These are phyloP conservation scores for Linum tenue DNA, from an alignment of 345 rosid species.

Conservation along the genomic window DNA sequence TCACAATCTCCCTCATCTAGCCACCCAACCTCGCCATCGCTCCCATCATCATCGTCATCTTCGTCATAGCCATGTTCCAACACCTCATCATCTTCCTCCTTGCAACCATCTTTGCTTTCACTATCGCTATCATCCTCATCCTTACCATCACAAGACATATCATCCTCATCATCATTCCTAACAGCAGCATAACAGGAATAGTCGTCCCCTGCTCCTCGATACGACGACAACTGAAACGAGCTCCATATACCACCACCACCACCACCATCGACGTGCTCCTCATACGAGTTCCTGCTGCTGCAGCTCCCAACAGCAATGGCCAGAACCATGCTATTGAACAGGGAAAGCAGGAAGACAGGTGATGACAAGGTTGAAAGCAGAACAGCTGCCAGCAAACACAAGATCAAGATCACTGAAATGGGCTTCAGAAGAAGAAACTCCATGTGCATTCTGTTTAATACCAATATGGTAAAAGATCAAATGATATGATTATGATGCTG, in stretches of 20 bases:
- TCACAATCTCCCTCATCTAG: background rate
- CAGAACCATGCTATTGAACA: constrained; percentile 22
- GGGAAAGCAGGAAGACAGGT: constrained; percentile 19
- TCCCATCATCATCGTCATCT: background rate
- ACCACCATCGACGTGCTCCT: constrained; percentile 4
- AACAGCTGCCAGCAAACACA: constrained; percentile 10
- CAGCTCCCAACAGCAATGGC: constrained; percentile 19
- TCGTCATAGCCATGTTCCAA: background rate
- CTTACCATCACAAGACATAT: background rate
- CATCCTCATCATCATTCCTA: background rate
- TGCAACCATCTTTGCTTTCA: constrained; percentile 1
- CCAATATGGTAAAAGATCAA: background rate
- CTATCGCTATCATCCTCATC: constrained; percentile 10
- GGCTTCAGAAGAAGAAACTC: constrained; percentile 18
- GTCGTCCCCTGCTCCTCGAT: background rate
- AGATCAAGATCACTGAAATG: constrained; percentile 6
- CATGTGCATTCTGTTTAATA: constrained; percentile 18
- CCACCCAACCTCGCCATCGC: constrained; percentile 1
- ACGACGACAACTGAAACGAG: constrained; percentile 4
- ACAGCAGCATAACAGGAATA: background rate
- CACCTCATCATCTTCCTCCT: background rate
- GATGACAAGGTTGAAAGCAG: constrained; percentile 11
- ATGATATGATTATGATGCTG: background rate
- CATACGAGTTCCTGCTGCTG: background rate
- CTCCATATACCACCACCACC: constrained; percentile 3